Evolutionary conservation across 164 flowering plant species (phyloP).

Genomic region (Aristolochia californica): DNA sequence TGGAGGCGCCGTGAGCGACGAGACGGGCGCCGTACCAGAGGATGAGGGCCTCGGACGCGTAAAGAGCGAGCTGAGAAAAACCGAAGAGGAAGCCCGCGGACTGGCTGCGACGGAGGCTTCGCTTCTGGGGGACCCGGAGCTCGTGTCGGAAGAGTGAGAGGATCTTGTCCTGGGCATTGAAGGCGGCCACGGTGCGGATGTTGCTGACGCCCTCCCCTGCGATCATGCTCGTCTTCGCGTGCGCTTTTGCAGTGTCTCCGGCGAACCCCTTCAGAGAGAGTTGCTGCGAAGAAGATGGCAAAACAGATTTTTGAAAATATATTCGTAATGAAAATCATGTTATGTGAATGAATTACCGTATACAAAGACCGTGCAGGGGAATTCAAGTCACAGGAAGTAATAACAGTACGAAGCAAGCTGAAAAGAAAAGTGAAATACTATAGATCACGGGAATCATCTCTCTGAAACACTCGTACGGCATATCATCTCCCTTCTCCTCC

Average conservation of each 20-base stretch:
- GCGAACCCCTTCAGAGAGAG: slow-evolving; percentile 94
- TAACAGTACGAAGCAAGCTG: slow-evolving; percentile 18
- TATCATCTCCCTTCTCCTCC: slow-evolving; percentile 12
- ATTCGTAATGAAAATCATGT: too few species aligned
- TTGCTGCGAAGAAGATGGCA: slow-evolving; percentile 43
- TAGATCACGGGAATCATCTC: slow-evolving; percentile 26
- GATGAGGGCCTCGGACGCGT: slow-evolving; percentile 80
- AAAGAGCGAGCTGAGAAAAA: slow-evolving; percentile 89
- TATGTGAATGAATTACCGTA: slow-evolving; percentile 51
- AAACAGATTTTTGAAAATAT: too few species aligned
- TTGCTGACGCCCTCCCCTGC: slow-evolving; percentile 99
- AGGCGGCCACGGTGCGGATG: slow-evolving; percentile 93
- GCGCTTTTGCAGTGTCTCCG: slow-evolving; percentile 97
- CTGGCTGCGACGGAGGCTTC: slow-evolving; percentile 66
- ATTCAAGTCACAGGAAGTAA: slow-evolving; percentile 76
- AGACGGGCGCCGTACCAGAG: slow-evolving; percentile 95
- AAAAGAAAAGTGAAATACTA: slow-evolving; percentile 22
- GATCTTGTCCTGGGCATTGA: slow-evolving; percentile 86
- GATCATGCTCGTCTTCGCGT: slow-evolving; percentile 95
- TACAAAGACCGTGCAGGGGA: slow-evolving; percentile 75
- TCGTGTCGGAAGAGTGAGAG: slow-evolving; percentile 68
- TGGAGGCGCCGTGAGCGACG: slow-evolving; percentile 66
- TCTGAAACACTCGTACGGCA: slow-evolving; percentile 6
- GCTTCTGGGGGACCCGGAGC: slow-evolving; percentile 60
- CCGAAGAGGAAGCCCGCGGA: slow-evolving; percentile 80